phyloP scores from a whole-genome alignment of 768 basidiomycete genomes.

The Scleroderma citrinum region DNA sequence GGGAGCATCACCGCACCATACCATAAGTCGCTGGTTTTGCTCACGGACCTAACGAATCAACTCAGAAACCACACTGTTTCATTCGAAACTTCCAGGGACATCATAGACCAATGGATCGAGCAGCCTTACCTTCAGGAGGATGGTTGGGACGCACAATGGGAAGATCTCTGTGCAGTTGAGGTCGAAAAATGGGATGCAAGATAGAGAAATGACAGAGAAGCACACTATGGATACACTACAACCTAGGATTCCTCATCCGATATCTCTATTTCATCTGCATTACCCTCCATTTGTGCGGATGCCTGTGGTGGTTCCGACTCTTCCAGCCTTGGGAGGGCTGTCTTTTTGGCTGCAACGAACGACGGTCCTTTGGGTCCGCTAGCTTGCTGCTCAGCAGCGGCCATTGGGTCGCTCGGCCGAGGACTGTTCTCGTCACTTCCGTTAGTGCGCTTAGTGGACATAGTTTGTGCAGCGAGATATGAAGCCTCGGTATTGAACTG shows the following conservation, averaged over 20 bases:
- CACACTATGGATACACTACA: slow-evolving; percentile 7
- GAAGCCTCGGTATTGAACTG: slow-evolving; percentile 97
- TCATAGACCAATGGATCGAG: slow-evolving; percentile 60
- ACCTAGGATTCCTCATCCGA: slow-evolving; percentile 73
- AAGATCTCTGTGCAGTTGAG: slow-evolving; percentile 72
- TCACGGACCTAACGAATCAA: slow-evolving; percentile 48
- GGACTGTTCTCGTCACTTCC: slow-evolving; percentile 40
- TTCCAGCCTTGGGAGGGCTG: slow-evolving; percentile 36
- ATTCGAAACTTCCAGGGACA: slow-evolving; percentile 63
- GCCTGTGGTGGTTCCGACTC: slow-evolving; percentile 31
- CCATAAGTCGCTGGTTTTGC: slow-evolving; percentile 56
- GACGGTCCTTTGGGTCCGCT: slow-evolving; percentile 52
- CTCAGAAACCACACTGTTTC: slow-evolving; percentile 61
- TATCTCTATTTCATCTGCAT: slow-evolving; percentile 84
- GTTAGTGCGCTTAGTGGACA: slow-evolving; percentile 59
- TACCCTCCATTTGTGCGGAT: slow-evolving; percentile 31
- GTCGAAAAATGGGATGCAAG: slow-evolving; percentile 61
- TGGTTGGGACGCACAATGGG: slow-evolving; percentile 70
- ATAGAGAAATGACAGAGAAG: slow-evolving; percentile 16
- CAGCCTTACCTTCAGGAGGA: slow-evolving; percentile 62
- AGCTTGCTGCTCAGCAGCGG: slow-evolving; percentile 68
- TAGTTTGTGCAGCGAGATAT: slow-evolving; percentile 87
- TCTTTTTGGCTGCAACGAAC: slow-evolving; percentile 74
- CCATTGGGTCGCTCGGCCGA: slow-evolving; percentile 72
- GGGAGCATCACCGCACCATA: slow-evolving; percentile 56